Evolutionary conservation across 139 green algal species (phyloP).

Genomic region (Zygnema cylindricum): DNA sequence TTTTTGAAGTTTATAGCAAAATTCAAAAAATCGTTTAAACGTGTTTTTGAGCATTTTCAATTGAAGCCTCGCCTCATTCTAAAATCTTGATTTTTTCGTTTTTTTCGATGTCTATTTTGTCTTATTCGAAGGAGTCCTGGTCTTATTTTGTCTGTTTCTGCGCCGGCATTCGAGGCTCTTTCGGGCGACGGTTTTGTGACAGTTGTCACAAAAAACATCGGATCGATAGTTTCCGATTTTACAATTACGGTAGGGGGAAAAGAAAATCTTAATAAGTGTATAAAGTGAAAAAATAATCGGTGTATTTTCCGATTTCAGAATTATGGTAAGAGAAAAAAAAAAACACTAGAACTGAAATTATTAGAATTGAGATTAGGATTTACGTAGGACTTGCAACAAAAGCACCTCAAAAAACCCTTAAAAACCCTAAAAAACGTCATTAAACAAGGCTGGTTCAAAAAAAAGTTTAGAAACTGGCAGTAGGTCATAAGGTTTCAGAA

Average conservation of each 20-base stretch:
- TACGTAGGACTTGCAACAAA: too few relatives aligned
- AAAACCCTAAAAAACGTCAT: too few relatives aligned
- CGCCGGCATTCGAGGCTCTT: constrained; percentile 7
- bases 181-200: constrained; percentile 15
- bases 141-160: constrained; percentile 5
- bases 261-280: not conserved
- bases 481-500: too few relatives aligned
- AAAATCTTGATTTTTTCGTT: not conserved
- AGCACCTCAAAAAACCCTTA: too few relatives aligned
- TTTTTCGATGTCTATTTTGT: not conserved
- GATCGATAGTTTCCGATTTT: constrained; percentile 46
- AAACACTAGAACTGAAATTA: too few relatives aligned
- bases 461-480: too few relatives aligned
- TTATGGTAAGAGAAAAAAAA: too few relatives aligned
- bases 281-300: too few relatives aligned
- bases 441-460: too few relatives aligned
- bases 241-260: constrained; percentile 34
- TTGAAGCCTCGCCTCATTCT: not conserved
- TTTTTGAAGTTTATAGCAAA: not conserved
- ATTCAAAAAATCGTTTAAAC: not conserved
- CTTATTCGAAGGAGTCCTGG: constrained; percentile 25
- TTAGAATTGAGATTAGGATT: too few relatives aligned
- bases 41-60: not conserved
- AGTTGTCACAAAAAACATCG: constrained; percentile 36
- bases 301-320: too few relatives aligned